Evolutionary conservation across 140 eudicot species (phyloP).

Genomic region (Stevia rebaudiana): DNA sequence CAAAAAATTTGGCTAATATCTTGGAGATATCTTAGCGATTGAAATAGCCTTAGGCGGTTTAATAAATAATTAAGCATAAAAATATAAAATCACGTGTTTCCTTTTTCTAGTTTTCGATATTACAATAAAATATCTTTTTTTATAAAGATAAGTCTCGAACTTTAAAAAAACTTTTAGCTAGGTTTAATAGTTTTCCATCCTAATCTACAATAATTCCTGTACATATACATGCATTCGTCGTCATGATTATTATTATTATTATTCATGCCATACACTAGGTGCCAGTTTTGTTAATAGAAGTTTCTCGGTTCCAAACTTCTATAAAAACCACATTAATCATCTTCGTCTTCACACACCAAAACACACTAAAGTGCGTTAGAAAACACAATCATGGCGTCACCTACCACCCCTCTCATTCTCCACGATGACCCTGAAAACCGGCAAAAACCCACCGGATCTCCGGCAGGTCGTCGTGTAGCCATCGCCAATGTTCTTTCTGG

Average conservation of each 20-base stretch:
- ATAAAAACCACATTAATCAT: constrained; percentile 17
- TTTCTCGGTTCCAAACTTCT: constrained; percentile 14
- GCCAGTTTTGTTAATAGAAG: constrained; percentile 9
- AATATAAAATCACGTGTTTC: too few relatives aligned
- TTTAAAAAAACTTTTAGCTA: too few relatives aligned
- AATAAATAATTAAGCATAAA: too few relatives aligned
- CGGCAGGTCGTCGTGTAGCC: constrained; percentile 26
- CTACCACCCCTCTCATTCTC: constrained; percentile 29
- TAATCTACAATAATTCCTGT: too few relatives aligned
- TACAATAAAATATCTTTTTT: too few relatives aligned
- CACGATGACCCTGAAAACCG: constrained; percentile 16
- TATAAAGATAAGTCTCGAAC: too few relatives aligned
- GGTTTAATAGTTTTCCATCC: not conserved
- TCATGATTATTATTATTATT: not conserved
- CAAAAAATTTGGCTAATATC: too few relatives aligned
- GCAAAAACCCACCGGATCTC: constrained; percentile 17
- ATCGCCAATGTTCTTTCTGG: constrained; percentile 26
- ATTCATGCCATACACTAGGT: not conserved
- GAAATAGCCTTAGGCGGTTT: too few relatives aligned
- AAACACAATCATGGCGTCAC: constrained; percentile 24
- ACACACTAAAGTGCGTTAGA: constrained; percentile 16
- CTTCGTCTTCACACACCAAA: constrained; percentile 4
- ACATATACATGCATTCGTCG: too few relatives aligned
- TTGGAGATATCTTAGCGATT: too few relatives aligned
- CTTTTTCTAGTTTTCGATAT: too few relatives aligned